Conservation (phyloP, 2,329 filamentous ascomycete species). For the Fusarium sp. region DNA sequence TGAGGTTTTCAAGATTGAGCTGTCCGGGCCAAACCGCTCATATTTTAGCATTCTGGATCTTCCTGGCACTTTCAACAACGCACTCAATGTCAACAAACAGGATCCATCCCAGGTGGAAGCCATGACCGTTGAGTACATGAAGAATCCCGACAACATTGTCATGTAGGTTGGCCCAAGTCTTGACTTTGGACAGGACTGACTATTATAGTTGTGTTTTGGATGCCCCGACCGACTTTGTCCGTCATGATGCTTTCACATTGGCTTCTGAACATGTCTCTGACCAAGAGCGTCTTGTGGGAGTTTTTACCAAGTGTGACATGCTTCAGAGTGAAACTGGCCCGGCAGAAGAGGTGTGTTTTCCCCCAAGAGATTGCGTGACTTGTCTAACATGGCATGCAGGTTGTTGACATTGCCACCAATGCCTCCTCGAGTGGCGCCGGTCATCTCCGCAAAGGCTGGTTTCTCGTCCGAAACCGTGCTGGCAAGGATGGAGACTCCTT, state of each 20-base stretch:
- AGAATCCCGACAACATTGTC: constrained; percentile 50
- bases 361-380: fast-evolving
- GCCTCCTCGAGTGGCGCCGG: constrained; percentile 2
- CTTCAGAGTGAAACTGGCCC: constrained; percentile 18
- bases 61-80: constrained; percentile 48
- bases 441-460: constrained; percentile 45
- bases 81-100: constrained; percentile 40
- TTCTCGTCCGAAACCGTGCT: constrained; percentile 52
- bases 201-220: constrained; percentile 39
- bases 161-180: constrained; percentile 44
- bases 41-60: constrained; percentile 54
- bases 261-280: constrained; percentile 42
- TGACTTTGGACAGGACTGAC: too few relatives aligned
- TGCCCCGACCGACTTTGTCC: constrained; percentile 46
- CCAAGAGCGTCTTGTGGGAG: constrained; percentile 48
- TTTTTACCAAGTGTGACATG: constrained; percentile 54
- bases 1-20: constrained; percentile 52
- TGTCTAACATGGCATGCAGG: constrained; percentile 17
- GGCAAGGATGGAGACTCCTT: constrained; percentile 36
- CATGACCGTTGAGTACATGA: constrained; percentile 53
- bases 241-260: constrained; percentile 46
- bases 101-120: constrained; percentile 46
- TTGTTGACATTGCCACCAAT: constrained; percentile 23
- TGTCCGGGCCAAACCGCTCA: constrained; percentile 50
- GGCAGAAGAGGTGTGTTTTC: constrained; percentile 9